Evolutionary conservation across 2,329 filamentous ascomycete genomes (phyloP), one percentile per base, ranked within the genome.

Genomic region (Fusarium kyushuense): DNA sequence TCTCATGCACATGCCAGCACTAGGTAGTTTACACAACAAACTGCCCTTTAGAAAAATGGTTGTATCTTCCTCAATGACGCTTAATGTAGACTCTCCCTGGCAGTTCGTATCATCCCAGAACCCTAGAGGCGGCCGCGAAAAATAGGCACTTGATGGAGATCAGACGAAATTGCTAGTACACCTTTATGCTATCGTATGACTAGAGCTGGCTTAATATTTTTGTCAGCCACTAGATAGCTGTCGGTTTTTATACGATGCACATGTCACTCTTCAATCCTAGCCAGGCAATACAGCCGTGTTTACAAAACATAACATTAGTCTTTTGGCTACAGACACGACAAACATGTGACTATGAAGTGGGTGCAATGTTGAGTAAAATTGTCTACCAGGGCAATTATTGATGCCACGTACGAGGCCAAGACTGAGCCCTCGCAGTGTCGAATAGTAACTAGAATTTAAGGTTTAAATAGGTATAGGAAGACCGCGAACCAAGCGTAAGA

Each of bases 321-420:
- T 29, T 29, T n/a, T 35, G 3, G 21, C 53, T 46, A 53, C 51
- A 33, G 35, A 19, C 10, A 57, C 21, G 21, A 23, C 40, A 30
- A n/a, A 10, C 6, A 23, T 40, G n/a, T 29, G 25, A 35, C n/a
- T 25, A 29, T 36, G 14, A 42, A 23, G 33, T 38, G 58, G 67
- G 67, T 75, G 70, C 74, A 76, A 77, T 74, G 70, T 73, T 63
- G 69, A 76, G 70, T 75, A 75, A 72, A 73, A 75, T 74, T 76
- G 74, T 74, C 72, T 75, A 75, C 72, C 68, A 71, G 74, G 69
- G 71, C 76, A 75, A 76, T 74, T 75, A 77, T 69, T 72, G 73
- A 57, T 53, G 65, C 54, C 52, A 61, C 66, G 54, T 70, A 70
- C 63, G 56, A 67, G 54, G 51, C 58, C 56, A 61, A 75, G 54